Percentiles rank a stretch among this genome's conserved stretches.
Evolutionary conservation across 257 asterid genomes (phyloP).

Genomic region (Penstemon eatonii): DNA sequence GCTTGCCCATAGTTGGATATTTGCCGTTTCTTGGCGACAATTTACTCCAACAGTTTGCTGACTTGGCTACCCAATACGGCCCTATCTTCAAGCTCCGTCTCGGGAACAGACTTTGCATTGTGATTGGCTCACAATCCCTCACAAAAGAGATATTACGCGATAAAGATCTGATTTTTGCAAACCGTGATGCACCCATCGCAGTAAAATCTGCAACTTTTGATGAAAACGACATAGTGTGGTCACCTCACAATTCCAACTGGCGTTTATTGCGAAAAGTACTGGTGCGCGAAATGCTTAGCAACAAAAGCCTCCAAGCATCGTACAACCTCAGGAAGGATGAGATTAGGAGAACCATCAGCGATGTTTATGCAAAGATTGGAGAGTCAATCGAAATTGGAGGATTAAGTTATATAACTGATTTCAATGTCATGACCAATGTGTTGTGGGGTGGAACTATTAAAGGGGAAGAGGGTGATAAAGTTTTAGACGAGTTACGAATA

Average conservation of each 20-base stretch:
- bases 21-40: not conserved
- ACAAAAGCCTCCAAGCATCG: not conserved
- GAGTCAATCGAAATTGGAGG: not conserved
- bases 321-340: not conserved
- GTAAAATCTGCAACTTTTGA: not conserved
- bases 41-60: slow-evolving; percentile 6
- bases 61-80: slow-evolving; percentile 27
- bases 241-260: not conserved
- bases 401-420: not conserved
- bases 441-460: not conserved
- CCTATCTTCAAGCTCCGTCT: slow-evolving; percentile 35
- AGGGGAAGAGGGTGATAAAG: not conserved
- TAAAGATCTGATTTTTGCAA: slow-evolving; percentile 36
- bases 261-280: not conserved
- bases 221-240: not conserved
- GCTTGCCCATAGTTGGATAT: slow-evolving; percentile 1
- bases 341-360: not conserved
- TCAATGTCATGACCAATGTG: not conserved
- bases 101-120: slow-evolving; percentile 29
- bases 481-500: not conserved
- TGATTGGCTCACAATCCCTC: slow-evolving; percentile 34
- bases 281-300: slow-evolving; percentile 8
- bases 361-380: not conserved
- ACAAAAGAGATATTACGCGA: slow-evolving; percentile 35
- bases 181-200: slow-evolving; percentile 17